These are phyloP conservation scores for Cardamine occulta DNA, from an alignment of 345 rosid species.

Conservation along the genomic window DNA sequence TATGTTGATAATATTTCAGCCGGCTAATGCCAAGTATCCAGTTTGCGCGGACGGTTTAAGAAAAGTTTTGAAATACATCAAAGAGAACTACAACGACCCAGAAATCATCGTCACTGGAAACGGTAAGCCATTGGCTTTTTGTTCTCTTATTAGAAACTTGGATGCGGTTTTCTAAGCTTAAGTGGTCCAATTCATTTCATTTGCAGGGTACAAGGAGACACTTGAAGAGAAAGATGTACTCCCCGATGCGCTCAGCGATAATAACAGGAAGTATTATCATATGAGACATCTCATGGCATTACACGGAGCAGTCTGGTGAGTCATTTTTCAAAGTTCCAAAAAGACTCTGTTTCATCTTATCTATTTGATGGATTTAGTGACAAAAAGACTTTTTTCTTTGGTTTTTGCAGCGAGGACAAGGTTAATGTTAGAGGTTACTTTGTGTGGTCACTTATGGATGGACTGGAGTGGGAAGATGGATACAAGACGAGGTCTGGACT, in stretches of 20 bases:
- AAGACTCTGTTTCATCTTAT: not conserved
- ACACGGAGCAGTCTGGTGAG: conserved; percentile 46
- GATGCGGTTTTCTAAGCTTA: not conserved
- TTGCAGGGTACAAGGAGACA: conserved; percentile 44
- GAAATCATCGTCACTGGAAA: conserved; percentile 45
- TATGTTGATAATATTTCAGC: conserved; percentile 32
- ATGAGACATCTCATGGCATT: conserved; percentile 47
- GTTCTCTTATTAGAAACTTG: not conserved
- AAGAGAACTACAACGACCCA: conserved; percentile 38
- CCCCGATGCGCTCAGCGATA: conserved; percentile 35
- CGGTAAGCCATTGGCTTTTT: conserved; percentile 36
- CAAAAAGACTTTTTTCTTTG: no score
- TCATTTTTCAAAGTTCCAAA: not conserved
- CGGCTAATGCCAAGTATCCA: conserved; percentile 33
- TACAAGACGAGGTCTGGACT: conserved; percentile 43
- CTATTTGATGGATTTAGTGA: not conserved
- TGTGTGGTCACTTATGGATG: conserved; percentile 43
- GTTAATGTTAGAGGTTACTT: conserved; percentile 42
- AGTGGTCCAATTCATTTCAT: no score
- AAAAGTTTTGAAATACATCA: conserved; percentile 43
- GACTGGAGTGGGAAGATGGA: conserved; percentile 44
- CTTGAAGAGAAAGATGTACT: conserved; percentile 45
- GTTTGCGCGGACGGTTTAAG: conserved; percentile 43
- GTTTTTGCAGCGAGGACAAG: conserved; percentile 39
- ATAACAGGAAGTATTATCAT: conserved; percentile 43